Evolutionary conservation across 257 asterid genomes (phyloP).

Genomic region (Ocimum tenuiflorum): DNA sequence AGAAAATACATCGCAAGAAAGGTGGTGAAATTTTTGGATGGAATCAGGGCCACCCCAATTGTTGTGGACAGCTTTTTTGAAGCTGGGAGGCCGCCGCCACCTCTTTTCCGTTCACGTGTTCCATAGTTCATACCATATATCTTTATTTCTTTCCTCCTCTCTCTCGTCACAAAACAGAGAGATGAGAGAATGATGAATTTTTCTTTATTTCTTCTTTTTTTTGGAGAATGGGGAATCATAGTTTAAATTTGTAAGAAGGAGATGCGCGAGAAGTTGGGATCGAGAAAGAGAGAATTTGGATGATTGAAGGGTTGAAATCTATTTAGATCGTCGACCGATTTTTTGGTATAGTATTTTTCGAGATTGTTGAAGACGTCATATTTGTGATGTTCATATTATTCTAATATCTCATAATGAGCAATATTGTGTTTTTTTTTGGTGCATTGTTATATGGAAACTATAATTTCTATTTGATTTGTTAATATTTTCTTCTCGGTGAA

Average conservation of each 20-base stretch:
- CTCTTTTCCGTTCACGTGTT: background rate
- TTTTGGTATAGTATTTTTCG: too few species aligned
- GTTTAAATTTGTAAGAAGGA: background rate
- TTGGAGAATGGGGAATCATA: background rate
- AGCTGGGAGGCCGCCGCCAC: background rate
- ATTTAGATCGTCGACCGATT: background rate
- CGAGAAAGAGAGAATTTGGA: conserved; percentile 19
- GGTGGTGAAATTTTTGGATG: conserved; percentile 24
- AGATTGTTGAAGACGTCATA: too few species aligned
- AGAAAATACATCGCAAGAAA: conserved; percentile 30
- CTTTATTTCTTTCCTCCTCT: background rate
- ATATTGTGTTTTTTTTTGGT: too few species aligned
- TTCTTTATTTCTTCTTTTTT: background rate
- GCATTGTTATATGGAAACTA: too few species aligned
- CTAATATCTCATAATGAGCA: too few species aligned
- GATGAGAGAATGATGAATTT: background rate
- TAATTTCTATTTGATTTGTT: too few species aligned
- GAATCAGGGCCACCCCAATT: conserved; percentile 51
- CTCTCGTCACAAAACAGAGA: background rate
- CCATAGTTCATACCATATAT: too few species aligned
- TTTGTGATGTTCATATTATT: too few species aligned
- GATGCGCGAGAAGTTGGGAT: conserved; percentile 26
- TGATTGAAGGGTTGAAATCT: background rate
- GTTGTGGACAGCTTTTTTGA: conserved; percentile 36
- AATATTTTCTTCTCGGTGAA: too few species aligned